These are phyloP conservation scores for Pichia inconspicua DNA, from an alignment of 1,139 yeast species.

Conservation along the genomic window DNA sequence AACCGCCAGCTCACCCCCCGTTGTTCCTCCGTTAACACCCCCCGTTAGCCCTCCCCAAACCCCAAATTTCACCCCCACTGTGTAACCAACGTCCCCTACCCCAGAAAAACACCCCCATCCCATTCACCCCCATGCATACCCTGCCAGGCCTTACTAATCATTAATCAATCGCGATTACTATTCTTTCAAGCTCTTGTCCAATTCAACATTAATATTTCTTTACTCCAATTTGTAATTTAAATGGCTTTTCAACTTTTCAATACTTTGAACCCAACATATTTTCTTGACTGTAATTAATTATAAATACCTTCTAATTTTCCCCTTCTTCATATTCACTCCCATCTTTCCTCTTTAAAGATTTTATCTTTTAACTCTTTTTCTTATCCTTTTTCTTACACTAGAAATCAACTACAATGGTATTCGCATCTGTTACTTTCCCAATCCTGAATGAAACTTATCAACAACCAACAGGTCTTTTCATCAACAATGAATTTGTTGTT, in stretches of 20 bases:
- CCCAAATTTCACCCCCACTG: not conserved
- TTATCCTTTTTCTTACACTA: not conserved
- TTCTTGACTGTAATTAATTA: too few species aligned
- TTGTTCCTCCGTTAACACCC: not conserved
- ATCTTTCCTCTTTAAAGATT: too few species aligned
- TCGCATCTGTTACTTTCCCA: constrained; percentile 16
- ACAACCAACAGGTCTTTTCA: constrained; percentile 64
- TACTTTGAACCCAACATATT: too few species aligned
- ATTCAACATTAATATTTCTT: too few species aligned
- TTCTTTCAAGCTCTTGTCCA: too few species aligned
- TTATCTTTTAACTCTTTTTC: not conserved
- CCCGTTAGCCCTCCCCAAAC: not conserved
- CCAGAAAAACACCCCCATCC: not conserved
- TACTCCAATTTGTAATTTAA: too few species aligned
- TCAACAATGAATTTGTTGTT: constrained; percentile 51
- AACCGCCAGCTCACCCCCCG: not conserved
- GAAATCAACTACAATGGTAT: constrained; percentile 10
- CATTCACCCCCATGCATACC: not conserved
- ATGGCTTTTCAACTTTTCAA: too few species aligned
- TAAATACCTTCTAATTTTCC: too few species aligned
- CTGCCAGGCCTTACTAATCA: too few species aligned
- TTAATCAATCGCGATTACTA: too few species aligned
- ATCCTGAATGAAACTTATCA: constrained; percentile 40
- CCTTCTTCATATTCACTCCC: too few species aligned
- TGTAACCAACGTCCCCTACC: not conserved